Base-by-base conservation (phyloP, 352 stramenopile genomes). In the Thraustochytrium striatum region DNA sequence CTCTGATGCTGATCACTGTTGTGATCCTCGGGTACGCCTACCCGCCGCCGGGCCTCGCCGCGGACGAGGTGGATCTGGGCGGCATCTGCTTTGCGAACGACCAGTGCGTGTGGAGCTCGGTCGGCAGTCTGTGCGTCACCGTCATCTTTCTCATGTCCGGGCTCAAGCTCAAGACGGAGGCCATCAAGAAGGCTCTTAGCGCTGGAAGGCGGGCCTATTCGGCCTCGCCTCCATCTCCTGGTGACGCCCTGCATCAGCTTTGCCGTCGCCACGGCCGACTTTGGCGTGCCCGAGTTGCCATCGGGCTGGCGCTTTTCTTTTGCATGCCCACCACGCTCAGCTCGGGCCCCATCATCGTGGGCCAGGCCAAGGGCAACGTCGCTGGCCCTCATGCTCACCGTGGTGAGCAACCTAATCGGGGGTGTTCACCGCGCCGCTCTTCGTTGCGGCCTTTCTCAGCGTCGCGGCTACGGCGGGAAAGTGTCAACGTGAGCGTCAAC, bases 351-450 rank as follows among this genome's bases (percentile, higher is more conserved):
- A 84, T 85, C 43, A 62, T 86, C 13, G 84, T 84, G 8, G 62
- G 55, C 58, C 69, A 86, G 80, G 84, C 84, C 13, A 86, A 85
- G 38, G 85, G 84, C 21, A 87, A 88, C 61, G 73, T 82, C 84
- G 8, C 72, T 88, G 3, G 82, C 84, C 21, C 82, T 88, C 7
- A 70, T 88, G 0, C 83, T 88, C 38, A 87, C 85, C 25, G 83
- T 88, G 35, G 57, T 72, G 3, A 88, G 83, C 32, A 88, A 88
- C 53, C 35, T 88, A 8, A 41, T 86, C n/a, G 84, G 68, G n/a
- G n/a, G 83, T 86, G 33, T 69, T 86, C 28, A 88, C 83, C 25
- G 72, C 73, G 9, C 85, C 85, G n/a, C 83, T 88, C 38, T 87
- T 82, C 43, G 72, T 88, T 5, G 81, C 72, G 16, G 19, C 7